phyloP scores from a whole-genome alignment of 345 rosid genomes.

The Eucalyptus tenuipes region DNA sequence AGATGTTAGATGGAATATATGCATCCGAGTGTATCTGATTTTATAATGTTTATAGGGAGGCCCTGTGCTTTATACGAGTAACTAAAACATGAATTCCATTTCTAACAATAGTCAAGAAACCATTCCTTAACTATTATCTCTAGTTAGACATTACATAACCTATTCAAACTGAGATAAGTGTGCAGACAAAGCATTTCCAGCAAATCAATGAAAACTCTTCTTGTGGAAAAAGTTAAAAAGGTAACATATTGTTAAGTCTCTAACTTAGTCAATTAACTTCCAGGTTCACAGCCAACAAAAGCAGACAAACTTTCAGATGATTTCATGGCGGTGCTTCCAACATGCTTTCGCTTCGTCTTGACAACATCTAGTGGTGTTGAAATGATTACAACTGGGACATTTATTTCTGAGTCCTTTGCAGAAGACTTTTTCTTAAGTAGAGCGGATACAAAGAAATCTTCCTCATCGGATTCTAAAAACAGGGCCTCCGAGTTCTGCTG shows the following conservation, averaged over 20 bases:
- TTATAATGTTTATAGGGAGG: neutral
- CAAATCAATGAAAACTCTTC: neutral
- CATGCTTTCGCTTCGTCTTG: neutral
- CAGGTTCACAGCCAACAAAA: neutral
- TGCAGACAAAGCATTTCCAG: neutral
- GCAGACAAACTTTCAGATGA: neutral
- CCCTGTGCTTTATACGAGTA: neutral
- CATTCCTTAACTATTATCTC: neutral
- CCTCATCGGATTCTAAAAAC: neutral
- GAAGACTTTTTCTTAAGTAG: neutral
- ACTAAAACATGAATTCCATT: neutral
- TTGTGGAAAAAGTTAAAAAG: neutral
- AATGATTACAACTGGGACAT: neutral
- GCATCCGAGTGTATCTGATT: neutral
- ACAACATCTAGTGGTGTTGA: neutral
- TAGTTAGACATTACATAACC: neutral
- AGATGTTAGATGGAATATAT: neutral
- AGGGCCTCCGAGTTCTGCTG: neutral
- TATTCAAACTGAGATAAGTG: neutral
- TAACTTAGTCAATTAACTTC: neutral
- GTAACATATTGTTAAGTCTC: neutral
- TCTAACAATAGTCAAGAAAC: neutral
- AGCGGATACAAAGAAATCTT: neutral
- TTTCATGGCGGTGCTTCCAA: neutral
- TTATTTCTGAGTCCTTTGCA: neutral